Evolutionary conservation across 2,329 filamentous ascomycete species (phyloP).

Genomic region (Pezicula neosporulosa): DNA sequence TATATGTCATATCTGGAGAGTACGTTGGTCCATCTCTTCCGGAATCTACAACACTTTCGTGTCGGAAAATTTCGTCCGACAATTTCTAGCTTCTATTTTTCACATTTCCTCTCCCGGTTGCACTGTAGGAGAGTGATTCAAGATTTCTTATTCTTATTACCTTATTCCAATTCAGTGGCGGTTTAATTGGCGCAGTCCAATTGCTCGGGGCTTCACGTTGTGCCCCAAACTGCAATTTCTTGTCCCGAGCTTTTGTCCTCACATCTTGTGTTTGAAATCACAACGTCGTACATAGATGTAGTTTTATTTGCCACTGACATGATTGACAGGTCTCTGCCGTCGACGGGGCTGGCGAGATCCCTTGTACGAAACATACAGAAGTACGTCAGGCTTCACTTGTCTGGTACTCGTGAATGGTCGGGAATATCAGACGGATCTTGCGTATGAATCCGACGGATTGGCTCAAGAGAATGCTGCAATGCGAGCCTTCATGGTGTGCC

Average conservation of each 20-base stretch:
- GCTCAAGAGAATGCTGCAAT: constrained; percentile 93
- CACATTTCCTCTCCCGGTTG: constrained; percentile 1
- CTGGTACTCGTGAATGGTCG: constrained; percentile 93
- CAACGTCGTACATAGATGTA: constrained; percentile 7
- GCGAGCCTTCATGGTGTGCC: constrained; percentile 95
- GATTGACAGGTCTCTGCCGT: constrained; percentile 76
- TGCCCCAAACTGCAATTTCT: no score
- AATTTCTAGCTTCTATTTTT: constrained; percentile 6
- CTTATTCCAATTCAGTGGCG: neutral
- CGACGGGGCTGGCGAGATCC: constrained; percentile 93
- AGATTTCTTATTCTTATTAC: neutral
- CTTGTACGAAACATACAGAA: constrained; percentile 78
- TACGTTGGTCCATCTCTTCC: constrained; percentile 24
- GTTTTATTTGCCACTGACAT: constrained; percentile 20
- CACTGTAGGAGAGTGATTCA: constrained; percentile 8
- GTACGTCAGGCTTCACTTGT: constrained; percentile 76
- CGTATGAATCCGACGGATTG: constrained; percentile 76
- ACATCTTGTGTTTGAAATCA: constrained; percentile 1
- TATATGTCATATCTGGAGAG: constrained; percentile 49
- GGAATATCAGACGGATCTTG: constrained; percentile 88
- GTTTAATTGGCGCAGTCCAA: neutral
- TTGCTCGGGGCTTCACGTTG: no score
- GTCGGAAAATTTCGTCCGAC: constrained; percentile 22
- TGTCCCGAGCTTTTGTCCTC: neutral
- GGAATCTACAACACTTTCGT: constrained; percentile 10